phyloP scores from a whole-genome alignment of 2,329 filamentous ascomycete species.

The Fusarium phyllophilum region DNA sequence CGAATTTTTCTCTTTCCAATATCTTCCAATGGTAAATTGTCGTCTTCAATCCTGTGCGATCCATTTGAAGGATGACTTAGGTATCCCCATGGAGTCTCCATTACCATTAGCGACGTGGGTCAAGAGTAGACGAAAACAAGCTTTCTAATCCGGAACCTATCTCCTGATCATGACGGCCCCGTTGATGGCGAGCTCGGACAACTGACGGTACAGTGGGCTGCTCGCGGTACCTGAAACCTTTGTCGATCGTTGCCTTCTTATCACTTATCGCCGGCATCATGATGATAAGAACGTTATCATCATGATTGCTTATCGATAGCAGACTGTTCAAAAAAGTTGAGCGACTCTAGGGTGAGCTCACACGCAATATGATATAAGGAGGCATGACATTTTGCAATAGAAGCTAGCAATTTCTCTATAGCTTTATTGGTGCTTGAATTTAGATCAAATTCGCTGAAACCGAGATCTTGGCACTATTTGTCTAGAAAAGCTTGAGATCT shows the following conservation, averaged over 20 bases:
- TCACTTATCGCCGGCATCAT: background rate
- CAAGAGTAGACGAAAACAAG: background rate
- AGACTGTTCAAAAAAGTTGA: background rate
- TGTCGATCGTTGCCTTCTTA: background rate
- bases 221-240: background rate
- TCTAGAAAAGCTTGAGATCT: background rate
- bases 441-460: accelerated
- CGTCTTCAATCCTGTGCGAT: too few relatives aligned
- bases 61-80: too few relatives aligned
- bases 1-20: accelerated
- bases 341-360: background rate
- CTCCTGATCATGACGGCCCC: background rate
- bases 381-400: accelerated
- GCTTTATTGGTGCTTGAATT: too few relatives aligned
- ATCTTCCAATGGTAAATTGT: accelerated
- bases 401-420: accelerated
- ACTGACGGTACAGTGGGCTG: background rate
- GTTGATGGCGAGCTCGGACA: background rate
- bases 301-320: background rate
- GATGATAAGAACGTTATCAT: background rate
- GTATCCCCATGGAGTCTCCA: background rate
- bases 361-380: background rate
- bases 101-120: background rate
- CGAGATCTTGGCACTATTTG: accelerated
- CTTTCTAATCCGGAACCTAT: background rate